Conservation (phyloP, 129 eudicot species). For the Daucus carota region DNA sequence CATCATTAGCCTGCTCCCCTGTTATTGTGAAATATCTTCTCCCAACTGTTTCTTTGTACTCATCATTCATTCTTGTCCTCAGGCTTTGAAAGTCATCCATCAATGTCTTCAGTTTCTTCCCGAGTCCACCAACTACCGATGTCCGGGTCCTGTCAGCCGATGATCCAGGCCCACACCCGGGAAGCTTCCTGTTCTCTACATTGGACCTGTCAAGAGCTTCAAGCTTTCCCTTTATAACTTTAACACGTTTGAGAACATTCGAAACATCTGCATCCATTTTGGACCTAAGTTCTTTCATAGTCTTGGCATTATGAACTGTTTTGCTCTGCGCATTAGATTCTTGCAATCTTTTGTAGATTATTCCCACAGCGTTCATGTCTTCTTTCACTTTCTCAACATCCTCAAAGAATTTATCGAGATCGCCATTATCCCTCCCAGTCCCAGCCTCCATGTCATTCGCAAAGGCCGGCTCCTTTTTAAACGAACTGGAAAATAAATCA, state of each 20-base stretch:
- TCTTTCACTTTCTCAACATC: constrained; percentile 79
- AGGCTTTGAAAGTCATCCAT: constrained; percentile 83
- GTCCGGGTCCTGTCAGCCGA: constrained; percentile 80
- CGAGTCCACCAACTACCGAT: constrained; percentile 80
- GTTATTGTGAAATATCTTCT: constrained; percentile 88
- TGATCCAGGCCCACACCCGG: constrained; percentile 92
- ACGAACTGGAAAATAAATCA: constrained; percentile 72
- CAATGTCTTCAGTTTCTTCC: constrained; percentile 75
- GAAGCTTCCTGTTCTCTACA: constrained; percentile 47
- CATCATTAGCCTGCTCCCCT: constrained; percentile 76
- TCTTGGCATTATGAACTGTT: constrained; percentile 55
- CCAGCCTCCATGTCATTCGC: constrained; percentile 59
- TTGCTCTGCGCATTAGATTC: constrained; percentile 73
- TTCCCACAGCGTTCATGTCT: constrained; percentile 64
- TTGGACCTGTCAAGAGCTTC: constrained; percentile 75
- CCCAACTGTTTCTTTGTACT: constrained; percentile 78
- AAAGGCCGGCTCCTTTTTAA: constrained; percentile 38
- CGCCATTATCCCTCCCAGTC: constrained; percentile 17
- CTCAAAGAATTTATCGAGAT: constrained; percentile 68
- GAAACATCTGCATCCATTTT: constrained; percentile 69
- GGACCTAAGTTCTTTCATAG: constrained; percentile 56
- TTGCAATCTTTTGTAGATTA: constrained; percentile 57
- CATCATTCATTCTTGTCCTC: constrained; percentile 56
- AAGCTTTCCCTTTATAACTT: constrained; percentile 62
- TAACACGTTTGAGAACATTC: constrained; percentile 64